Evolutionary conservation across 2,329 filamentous ascomycete species (phyloP), one percentile per base, ranked within the genome.

Genomic region (Bimuria novae-zelandiae): DNA sequence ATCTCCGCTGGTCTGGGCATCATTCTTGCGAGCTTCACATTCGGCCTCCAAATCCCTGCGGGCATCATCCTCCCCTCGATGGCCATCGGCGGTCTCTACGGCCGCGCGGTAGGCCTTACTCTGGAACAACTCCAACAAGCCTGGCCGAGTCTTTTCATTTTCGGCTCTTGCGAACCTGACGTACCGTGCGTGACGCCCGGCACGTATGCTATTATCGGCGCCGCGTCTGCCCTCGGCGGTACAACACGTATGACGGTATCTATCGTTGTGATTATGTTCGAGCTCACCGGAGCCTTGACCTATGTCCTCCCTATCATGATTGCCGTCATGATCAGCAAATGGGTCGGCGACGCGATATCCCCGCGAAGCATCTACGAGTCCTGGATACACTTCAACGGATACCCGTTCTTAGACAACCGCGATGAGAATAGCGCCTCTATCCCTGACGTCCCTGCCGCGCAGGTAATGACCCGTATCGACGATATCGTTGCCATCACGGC

Each of bases 281-380:
- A 99, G 78, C 86, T 99, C 51, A 99, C 94, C 0, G 94, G 94
- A 47, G 94, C 94, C 1, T 82, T 99, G 23, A 96, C 92, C 0
- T 97, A 97, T 70, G 93, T 99, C 43, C 84, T 99, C 7, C 94
- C 94, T 49, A 99, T 97, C 74, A 99, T 99, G 94, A 90, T 99
- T 59, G 92, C 92, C 37, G 94, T 99, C 68, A 96, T 99, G 92
- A 82, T 97, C 39, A 90, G 90, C 57, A 99, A 99, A 77, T 99
- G 94, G 94, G 91, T 96, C 22, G 94, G 92, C 67, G 94, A 99
- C 73, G 93, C 92, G 44, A 92, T 99, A 73, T 92, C 90, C 22
- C 90, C 90, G 51, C 86, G 89, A 44, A 92, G 94, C 60, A 97
- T 99, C 74, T 99, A 99, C 77, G 94, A 99, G 73, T 89, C 89